A percentile compares a stretch with the other conserved stretches of the same genome.
These are phyloP conservation scores for Crithidia mellificae DNA, from an alignment of 208 protist genomes.

Conservation along the genomic window DNA sequence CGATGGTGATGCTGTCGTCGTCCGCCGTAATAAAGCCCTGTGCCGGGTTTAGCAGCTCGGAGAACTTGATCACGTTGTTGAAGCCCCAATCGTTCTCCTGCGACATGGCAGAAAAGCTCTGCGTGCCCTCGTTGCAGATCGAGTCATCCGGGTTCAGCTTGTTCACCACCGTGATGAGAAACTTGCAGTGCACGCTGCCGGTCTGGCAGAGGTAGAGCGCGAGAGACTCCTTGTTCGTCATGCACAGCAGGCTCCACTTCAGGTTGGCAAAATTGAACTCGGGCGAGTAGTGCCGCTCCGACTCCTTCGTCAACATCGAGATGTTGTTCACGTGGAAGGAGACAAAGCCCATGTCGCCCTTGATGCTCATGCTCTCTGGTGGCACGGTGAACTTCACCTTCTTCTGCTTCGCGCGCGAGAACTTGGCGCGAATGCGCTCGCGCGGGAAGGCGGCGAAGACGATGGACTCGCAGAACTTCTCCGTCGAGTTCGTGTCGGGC, in stretches of 20 bases:
- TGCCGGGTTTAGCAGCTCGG: conserved; percentile 70
- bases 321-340: conserved; percentile 89
- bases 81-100: conserved; percentile 93
- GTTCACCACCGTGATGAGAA: conserved; percentile 90
- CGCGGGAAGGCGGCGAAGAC: conserved; percentile 88
- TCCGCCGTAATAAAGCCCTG: conserved; percentile 78
- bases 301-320: conserved; percentile 83
- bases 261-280: conserved; percentile 86
- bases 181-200: conserved; percentile 91
- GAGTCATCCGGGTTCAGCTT: conserved; percentile 83
- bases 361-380: conserved; percentile 64
- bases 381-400: conserved; percentile 84
- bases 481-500: conserved; percentile 83
- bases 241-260: conserved; percentile 91
- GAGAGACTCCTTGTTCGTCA: conserved; percentile 88
- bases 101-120: conserved; percentile 82
- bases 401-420: conserved; percentile 75
- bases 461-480: conserved; percentile 89
- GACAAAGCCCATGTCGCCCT: conserved; percentile 92
- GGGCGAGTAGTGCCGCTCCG: conserved; percentile 88
- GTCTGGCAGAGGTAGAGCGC: conserved; percentile 91
- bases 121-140: conserved; percentile 90
- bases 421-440: conserved; percentile 73
- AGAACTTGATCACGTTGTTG: conserved; percentile 89
- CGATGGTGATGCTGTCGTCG: conserved; percentile 85